Base-by-base conservation (phyloP, 768 basidiomycete genomes). In the Wakefieldia striispora region DNA sequence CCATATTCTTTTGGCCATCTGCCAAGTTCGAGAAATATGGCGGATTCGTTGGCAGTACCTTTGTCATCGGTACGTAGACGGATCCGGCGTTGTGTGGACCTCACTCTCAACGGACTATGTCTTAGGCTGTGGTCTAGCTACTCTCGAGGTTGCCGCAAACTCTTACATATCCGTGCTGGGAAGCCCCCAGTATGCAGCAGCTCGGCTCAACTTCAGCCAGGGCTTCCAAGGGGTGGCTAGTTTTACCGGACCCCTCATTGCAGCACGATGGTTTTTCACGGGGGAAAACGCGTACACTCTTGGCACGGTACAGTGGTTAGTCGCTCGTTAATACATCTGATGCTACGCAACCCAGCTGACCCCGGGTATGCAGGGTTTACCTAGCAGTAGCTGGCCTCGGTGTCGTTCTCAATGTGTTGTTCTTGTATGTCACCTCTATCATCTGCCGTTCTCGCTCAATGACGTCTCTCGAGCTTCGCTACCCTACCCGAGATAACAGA, bases 1-100 rank as follows among this genome's bases (percentile, higher is more conserved):
- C 86, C 20, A 75, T 89, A 53, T 82, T 87, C 66, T 89, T 88
- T 73, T 88, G 86, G 87, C 84, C 86, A 16, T 84, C 82, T 36
- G 85, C 86, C 33, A 80, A 76, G 57, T 88, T 75, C 61, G 71
- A 72, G 45, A 81, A 76, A 57, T 89, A 85, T 50, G 82, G 80
- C 26, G 86, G 86, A 19, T 88, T 89, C 60, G 83, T 89, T 27
- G 82, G 82, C 21, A 83, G 82, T 62, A 88, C 86, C 1, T 85
- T 83, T 61, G 78, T 85, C 41, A 85, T 83, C 45, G 81, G 81
- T 80, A 49, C 57, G 70, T 46, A 31, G 43, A 26, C 13, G 29
- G 3, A 14, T 33, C 14, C 4, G 27, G 27, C 31, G 3, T 14
- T 33, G 12, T 14, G 6, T 14, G 13, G 2, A 33, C 7, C 13